Conservation (phyloP, 257 asterid species). For the Solanum piurae region DNA sequence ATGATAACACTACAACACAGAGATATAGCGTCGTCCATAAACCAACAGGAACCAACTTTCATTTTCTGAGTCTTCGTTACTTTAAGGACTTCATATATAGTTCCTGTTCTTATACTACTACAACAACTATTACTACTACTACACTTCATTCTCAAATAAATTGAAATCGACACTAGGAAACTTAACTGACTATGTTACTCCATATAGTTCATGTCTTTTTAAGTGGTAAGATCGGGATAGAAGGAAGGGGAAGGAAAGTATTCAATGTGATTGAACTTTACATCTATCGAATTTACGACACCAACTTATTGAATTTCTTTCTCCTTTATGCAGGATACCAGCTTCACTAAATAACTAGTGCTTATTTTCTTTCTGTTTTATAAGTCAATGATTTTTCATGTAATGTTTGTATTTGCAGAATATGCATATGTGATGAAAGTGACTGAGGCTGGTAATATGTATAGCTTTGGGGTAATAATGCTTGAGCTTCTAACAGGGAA, state of each 20-base stretch:
- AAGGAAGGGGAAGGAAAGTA: background rate
- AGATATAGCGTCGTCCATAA: background rate
- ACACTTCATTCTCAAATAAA: background rate
- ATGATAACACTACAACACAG: background rate
- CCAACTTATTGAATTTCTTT: background rate
- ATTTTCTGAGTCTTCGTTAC: background rate
- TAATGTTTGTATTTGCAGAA: background rate
- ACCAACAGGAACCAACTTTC: background rate
- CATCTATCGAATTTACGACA: background rate
- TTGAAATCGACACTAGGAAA: background rate
- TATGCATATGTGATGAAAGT: slow-evolving; percentile 2
- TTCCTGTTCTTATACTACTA: background rate
- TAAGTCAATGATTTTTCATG: background rate
- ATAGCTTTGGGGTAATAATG: slow-evolving; percentile 1
- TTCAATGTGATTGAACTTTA: background rate
- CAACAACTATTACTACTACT: background rate
- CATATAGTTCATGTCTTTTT: background rate
- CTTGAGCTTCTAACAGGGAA: background rate
- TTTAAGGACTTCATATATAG: background rate
- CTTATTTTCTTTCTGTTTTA: background rate
- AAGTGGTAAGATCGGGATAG: background rate
- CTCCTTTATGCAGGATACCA: background rate
- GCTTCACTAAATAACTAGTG: background rate
- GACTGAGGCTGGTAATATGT: slow-evolving; percentile 3
- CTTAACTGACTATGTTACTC: background rate